phyloP scores from a whole-genome alignment of 2,329 filamentous ascomycete species.

The Epichloe gansuensis region DNA sequence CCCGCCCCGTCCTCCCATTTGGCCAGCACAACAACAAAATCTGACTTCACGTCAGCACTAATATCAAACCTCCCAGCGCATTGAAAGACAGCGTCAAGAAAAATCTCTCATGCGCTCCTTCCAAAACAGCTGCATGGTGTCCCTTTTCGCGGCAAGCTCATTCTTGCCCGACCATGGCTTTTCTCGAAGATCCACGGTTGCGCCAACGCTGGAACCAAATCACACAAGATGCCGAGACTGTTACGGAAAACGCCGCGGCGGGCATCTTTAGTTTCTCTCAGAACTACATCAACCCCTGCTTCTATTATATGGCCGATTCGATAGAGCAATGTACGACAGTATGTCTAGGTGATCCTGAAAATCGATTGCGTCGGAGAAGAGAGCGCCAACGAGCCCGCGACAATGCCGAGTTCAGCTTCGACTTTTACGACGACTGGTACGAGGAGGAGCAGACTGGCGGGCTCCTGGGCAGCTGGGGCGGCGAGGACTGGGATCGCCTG shows the following conservation, averaged over 20 bases:
- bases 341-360: conserved; percentile 60
- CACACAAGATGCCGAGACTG: conserved; percentile 77
- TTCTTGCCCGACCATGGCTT: conserved; percentile 33
- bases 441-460: conserved; percentile 41
- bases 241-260: conserved; percentile 83
- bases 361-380: conserved; percentile 55
- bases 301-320: conserved; percentile 53
- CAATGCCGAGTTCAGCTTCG: conserved; percentile 74
- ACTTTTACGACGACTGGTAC: conserved; percentile 98
- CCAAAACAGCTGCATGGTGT: neutral
- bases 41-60: neutral
- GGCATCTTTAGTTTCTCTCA: conserved; percentile 84
- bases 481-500: conserved; percentile 74
- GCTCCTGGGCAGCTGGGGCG: conserved; percentile 61
- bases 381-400: conserved; percentile 49
- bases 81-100: neutral
- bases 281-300: conserved; percentile 71
- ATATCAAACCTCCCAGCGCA: neutral
- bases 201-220: conserved; percentile 91
- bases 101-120: neutral
- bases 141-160: conserved; percentile 2
- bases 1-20: neutral
- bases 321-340: conserved; percentile 61
- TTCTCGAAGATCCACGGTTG: conserved; percentile 72
- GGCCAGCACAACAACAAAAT: neutral